Conservation (phyloP, 163 green algal species). For the Prototheca stagnorum region DNA sequence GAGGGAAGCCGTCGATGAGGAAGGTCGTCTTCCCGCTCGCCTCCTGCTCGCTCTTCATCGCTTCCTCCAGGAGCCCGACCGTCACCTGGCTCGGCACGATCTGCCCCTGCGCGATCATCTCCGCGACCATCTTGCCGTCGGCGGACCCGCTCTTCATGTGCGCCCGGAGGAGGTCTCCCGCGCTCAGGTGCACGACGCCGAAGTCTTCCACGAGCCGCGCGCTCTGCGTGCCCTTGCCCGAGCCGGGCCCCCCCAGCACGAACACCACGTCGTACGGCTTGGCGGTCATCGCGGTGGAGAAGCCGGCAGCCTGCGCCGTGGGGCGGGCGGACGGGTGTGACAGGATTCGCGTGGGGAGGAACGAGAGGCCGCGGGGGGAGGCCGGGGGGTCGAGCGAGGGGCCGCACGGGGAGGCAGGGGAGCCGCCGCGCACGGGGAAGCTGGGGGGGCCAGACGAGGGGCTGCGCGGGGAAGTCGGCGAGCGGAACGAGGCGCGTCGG, state of each 20-base stretch:
- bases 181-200: conserved; percentile 65
- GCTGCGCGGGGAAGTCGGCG: too few species aligned
- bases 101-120: conserved; percentile 87
- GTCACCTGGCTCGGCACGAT: conserved; percentile 85
- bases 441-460: too few species aligned
- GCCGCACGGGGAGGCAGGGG: too few species aligned
- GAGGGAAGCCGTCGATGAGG: conserved; percentile 83
- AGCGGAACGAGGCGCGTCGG: too few species aligned
- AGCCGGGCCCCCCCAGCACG: conserved; percentile 69
- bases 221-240: conserved; percentile 73
- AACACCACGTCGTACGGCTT: too few species aligned
- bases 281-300: too few species aligned
- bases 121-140: conserved; percentile 73
- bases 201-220: conserved; percentile 70
- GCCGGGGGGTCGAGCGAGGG: too few species aligned
- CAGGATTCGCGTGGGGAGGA: too few species aligned
- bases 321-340: too few species aligned
- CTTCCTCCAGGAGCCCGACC: conserved; percentile 61
- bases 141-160: conserved; percentile 67
- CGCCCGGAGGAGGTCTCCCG: conserved; percentile 77
- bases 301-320: too few species aligned
- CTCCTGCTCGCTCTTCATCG: conserved; percentile 64
- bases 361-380: too few species aligned
- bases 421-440: too few species aligned
- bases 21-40: conserved; percentile 40